Base-by-base conservation (phyloP, 2,329 filamentous ascomycete species). In the Colletotrichum viniferum region DNA sequence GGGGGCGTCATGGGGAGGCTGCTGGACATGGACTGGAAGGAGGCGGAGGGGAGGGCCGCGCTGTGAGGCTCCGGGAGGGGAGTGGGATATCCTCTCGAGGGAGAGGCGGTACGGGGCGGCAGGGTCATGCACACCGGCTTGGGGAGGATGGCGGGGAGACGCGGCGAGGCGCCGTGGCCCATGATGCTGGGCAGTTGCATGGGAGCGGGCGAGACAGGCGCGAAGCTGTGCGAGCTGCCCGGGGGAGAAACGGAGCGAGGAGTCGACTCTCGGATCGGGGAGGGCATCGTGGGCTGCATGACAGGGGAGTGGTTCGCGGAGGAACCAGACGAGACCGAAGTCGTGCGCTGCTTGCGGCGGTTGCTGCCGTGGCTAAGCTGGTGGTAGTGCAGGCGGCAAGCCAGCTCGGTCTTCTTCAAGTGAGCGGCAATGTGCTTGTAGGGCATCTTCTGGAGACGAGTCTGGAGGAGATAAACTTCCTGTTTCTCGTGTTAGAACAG, bases 341-440 rank as follows among this genome's bases (percentile, higher is more conserved):
- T 90, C 75, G 92, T 93, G 75, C 94, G 91, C 68, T 77, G 75
- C 88, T 95, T 95, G 83, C 94, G 93, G 80, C 94, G 93, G 86
- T 94, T 95, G 87, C 91, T 95, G 74, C 94, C 94, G 82, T 96
- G 94, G 78, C 93, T 95, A 77, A 97, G 90, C 82, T 97, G 95
- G 81, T 97, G 95, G 83, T 95, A 96, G 85, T 97, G 95, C 77
- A 97, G 90, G 77, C 95, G 94, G 86, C 95, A 97, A 63, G 95
- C 95, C 75, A 97, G 88, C 86, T 97, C 95, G 1, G 95, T 97
- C 88, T 97, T 97, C 86, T 96, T 95, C 79, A 97, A 87, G 80
- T 96, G 93, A 74, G 93, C 91, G 74, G 95, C 95, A 82, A 97
- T 97, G 83, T 96, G 94, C 88, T 96, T 97, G 86, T 97, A 97